Conservation (phyloP, 1,284 basidiomycete genomes). For the Marasmius oreades region DNA sequence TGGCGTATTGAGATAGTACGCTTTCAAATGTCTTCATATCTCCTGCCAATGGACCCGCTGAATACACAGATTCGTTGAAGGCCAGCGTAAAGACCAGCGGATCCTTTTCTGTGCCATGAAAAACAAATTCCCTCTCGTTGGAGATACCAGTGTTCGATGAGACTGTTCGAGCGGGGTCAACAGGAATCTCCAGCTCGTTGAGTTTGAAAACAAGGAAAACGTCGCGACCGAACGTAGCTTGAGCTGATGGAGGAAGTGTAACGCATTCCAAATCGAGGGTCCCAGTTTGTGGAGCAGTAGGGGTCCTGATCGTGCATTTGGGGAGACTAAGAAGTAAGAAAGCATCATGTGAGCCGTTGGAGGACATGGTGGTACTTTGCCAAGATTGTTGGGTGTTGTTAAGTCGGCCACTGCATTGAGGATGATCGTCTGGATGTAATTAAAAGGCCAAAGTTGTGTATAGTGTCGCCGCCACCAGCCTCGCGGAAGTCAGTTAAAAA, state of each 20-base stretch:
- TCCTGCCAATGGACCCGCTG: slow-evolving; percentile 40
- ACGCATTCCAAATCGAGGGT: slow-evolving; percentile 53
- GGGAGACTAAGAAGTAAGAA: slow-evolving; percentile 52
- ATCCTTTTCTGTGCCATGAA: slow-evolving; percentile 33
- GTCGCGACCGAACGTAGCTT: slow-evolving; percentile 33
- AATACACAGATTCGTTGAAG: slow-evolving; percentile 35
- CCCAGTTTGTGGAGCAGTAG: slow-evolving; percentile 34
- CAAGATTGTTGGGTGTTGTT: too few relatives aligned
- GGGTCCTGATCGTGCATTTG: slow-evolving; percentile 37
- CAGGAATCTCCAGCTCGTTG: slow-evolving; percentile 51
- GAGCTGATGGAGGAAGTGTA: slow-evolving; percentile 36
- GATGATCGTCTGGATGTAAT: too few relatives aligned
- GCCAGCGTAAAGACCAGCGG: slow-evolving; percentile 34
- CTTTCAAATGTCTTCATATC: slow-evolving; percentile 70
- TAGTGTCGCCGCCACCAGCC: too few relatives aligned
- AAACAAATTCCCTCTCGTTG: slow-evolving; percentile 42
- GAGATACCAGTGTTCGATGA: too few relatives aligned
- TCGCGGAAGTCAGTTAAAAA: too few relatives aligned
- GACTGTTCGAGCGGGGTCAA: slow-evolving; percentile 51
- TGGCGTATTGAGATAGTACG: slow-evolving; percentile 65
- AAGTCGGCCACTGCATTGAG: too few relatives aligned
- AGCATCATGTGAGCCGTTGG: slow-evolving; percentile 31
- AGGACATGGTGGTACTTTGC: neutral
- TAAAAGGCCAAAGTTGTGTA: too few relatives aligned
- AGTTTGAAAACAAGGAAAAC: slow-evolving; percentile 62